phyloP scores from a whole-genome alignment of 805 yeast genomes.

The Schizosaccharomyces cryophilus region DNA sequence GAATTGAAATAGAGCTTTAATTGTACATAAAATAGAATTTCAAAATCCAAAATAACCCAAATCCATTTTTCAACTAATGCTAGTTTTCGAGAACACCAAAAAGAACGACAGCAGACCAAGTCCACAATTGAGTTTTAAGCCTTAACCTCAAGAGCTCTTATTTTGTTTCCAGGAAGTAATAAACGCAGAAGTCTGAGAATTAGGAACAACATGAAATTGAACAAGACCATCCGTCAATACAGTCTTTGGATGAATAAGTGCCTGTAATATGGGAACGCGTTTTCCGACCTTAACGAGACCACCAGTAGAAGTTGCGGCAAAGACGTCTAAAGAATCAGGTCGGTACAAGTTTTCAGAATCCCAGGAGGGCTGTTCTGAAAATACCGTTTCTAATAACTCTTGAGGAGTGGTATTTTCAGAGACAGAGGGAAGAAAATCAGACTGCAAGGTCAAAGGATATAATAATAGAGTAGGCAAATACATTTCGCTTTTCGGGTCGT shows the following conservation, averaged over 20 bases:
- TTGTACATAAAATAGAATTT: no score
- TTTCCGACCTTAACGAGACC: conserved; percentile 2
- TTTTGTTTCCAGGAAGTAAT: not conserved
- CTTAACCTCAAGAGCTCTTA: not conserved
- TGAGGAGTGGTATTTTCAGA: not conserved
- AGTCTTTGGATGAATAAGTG: not conserved
- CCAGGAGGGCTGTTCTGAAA: not conserved
- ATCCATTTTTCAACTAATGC: no score
- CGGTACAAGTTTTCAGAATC: not conserved
- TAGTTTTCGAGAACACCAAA: no score
- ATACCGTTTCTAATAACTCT: not conserved
- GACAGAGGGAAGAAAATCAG: conserved; percentile 1
- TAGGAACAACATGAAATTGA: not conserved
- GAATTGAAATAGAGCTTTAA: no score
- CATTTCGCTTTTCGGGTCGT: not conserved
- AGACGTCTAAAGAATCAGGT: not conserved
- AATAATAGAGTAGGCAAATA: conserved; percentile 1
- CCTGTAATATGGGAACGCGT: not conserved
- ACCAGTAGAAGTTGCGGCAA: not conserved
- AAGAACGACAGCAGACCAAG: no score
- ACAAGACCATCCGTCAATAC: not conserved
- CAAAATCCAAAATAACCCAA: no score
- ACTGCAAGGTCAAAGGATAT: not conserved
- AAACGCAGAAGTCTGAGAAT: not conserved
- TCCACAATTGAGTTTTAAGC: no score